A percentile compares a stretch with the other conserved stretches of the same genome.
Evolutionary conservation across 305 asterid genomes (phyloP).

Genomic region (Solanum hybrid): DNA sequence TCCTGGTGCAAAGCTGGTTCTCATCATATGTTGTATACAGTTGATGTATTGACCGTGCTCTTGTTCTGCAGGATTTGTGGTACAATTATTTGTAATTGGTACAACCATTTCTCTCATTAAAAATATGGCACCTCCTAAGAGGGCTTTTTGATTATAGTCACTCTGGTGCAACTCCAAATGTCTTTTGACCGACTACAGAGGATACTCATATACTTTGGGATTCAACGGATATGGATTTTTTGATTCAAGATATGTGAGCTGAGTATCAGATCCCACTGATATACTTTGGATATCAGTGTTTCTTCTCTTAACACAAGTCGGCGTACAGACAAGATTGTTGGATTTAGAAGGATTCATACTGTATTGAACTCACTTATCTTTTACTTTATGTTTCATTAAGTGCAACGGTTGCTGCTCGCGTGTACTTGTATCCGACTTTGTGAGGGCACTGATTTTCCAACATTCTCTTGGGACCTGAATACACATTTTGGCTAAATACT

Average conservation of each 20-base stretch:
- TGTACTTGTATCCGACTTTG: background rate
- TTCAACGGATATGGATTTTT: background rate
- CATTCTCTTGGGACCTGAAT: no score
- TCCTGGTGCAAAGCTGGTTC: background rate
- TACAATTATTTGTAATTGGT: slow-evolving; percentile 10
- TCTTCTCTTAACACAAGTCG: no score
- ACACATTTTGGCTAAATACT: background rate
- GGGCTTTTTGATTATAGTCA: slow-evolving; percentile 13
- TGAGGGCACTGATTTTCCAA: background rate
- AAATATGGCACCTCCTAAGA: slow-evolving; percentile 33
- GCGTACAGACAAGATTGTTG: no score
- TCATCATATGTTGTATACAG: background rate
- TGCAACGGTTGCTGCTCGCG: no score
- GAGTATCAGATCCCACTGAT: background rate
- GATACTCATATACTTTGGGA: background rate
- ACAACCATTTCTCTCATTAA: slow-evolving; percentile 13
- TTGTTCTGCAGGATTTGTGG: slow-evolving; percentile 13
- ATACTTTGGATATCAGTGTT: no score
- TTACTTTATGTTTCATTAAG: no score
- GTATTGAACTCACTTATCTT: no score
- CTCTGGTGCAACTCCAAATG: background rate
- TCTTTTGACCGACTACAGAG: background rate
- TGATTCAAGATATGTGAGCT: background rate
- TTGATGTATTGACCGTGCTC: background rate
- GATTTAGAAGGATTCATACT: no score